Conservation (phyloP, 2,329 filamentous ascomycete species). For the Aspergillus neoniger region DNA sequence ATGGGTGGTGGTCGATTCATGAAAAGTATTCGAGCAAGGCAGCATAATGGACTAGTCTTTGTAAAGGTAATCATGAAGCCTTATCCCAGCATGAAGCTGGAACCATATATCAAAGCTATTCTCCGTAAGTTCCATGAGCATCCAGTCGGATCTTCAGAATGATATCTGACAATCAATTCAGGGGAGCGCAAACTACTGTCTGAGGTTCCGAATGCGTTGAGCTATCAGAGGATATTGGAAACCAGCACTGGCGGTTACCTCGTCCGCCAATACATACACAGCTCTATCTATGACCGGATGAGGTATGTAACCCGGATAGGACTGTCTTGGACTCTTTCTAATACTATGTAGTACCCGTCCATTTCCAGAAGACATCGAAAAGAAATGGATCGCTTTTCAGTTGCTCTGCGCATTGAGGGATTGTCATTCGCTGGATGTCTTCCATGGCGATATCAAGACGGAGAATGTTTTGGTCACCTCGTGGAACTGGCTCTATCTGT, state of each 20-base stretch:
- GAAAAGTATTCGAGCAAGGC: constrained; percentile 89
- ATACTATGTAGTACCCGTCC: constrained; percentile 72
- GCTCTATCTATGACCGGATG: constrained; percentile 93
- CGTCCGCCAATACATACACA: constrained; percentile 92
- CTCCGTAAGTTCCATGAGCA: constrained; percentile 58
- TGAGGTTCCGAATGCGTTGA: constrained; percentile 85
- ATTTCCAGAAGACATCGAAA: constrained; percentile 95
- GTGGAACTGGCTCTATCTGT: constrained; percentile 98
- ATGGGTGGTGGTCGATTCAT: constrained; percentile 92
- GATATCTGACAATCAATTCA: constrained; percentile 38
- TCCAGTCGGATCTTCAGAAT: background rate
- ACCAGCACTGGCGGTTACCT: constrained; percentile 90
- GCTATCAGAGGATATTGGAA: constrained; percentile 88
- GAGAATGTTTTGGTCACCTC: constrained; percentile 96
- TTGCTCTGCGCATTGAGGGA: constrained; percentile 88
- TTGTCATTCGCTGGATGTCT: constrained; percentile 84
- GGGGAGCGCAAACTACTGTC: constrained; percentile 77
- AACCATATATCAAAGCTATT: constrained; percentile 75
- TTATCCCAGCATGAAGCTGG: constrained; percentile 76
- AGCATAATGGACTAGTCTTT: constrained; percentile 86
- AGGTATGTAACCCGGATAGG: constrained; percentile 43
- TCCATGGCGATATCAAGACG: constrained; percentile 97
- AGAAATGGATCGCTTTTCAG: constrained; percentile 98
- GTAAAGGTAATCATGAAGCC: constrained; percentile 96
- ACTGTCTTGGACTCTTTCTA: constrained; percentile 18